Base-by-base conservation (phyloP, 2,329 filamentous ascomycete genomes). In the Fusarium burgessii region DNA sequence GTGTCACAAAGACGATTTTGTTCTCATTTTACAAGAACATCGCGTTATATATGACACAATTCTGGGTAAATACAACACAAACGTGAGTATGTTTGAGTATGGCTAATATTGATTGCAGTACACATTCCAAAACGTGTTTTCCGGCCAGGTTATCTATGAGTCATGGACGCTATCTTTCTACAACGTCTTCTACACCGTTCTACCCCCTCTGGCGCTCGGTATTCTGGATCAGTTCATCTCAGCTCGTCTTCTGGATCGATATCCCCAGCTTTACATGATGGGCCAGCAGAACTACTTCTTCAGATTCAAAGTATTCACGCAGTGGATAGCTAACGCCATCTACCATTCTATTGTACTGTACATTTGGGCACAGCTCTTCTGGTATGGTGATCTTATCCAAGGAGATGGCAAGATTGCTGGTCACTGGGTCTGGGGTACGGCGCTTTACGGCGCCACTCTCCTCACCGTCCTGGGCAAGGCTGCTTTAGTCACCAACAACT, bases 21-120 rank as follows among this genome's bases (percentile, higher is more conserved):
- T 99, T 97, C 83, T 98, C 96, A 10, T 99, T 98, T 81, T 99
- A 99, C 87, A 99, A 99, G 87, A 99, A 99, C 83, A 98, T 98
- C 74, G 92, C 95, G 23, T 86, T 99, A 68, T 99, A 98, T 83
- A 95, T 99, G 92, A 99, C 97, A 66, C 97, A 99, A 80, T 99
- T 99, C 80, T 99, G 97, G 94, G 92, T 94, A 86, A 84, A 91
- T 85, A 29, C 33, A 38, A 25, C n/a, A 36, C 14, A 15, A 29
- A 15, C 33, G 17, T 17, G 12, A 27, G 40, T 29, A 3, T 18
- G 8, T 7, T 15, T 7, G 14, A 25, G 23, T 23, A 27, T 47
- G 58, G 62, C 76, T 78, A 70, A 78, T 50, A 13, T 33, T 36
- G n/a, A 67, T 14, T 13, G 2, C 65, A 95, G 93, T 98, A 96